Base-by-base conservation (phyloP, 345 rosid genomes). In the Gossypium stocksii region DNA sequence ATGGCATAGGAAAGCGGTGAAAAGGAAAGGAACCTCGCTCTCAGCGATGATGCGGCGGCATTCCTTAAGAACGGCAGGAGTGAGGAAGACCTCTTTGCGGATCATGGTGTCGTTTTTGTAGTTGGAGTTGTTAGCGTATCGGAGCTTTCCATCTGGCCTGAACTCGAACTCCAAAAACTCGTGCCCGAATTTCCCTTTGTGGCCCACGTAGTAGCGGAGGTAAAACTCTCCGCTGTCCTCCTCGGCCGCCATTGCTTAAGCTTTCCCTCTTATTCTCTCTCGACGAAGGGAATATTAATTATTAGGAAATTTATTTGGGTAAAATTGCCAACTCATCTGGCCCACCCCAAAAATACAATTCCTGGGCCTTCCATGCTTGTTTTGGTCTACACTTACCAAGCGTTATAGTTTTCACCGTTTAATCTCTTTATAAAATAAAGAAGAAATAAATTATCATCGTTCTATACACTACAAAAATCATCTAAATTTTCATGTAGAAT, bases 91-190 rank as follows among this genome's bases (percentile, higher is more conserved):
- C 83, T 95, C 98, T 77, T 95, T 95, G 49, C 98, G 97, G 82
- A 93, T 95, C 92, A 95, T 95, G 64, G 94, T 93, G 84, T 95
- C 98, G 89, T 95, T 95, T 83, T 95, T 93, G 92, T 95, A 95
- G 84, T 95, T 95, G 44, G 98, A 95, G 85, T 95, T 95, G 80
- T 95, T 95, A 71, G 99, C 99, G 80, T 95, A 95, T 3, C 99
- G 92, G 76, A 95, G 98, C 87, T 95, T 95, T 20, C 98, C 98
- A 57, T 91, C 98, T 0, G 93, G 87, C 79, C 97, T 78, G 85
- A 93, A 95, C 91, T 93, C 98, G 84, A 95, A 95, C 92, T 95
- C 99, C 79, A 95, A 58, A 80, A 95, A 95, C 91, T 95, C 98
- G 84, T 93, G 99, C 2, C 99, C 99, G 71, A 95, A 95, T 77